These are phyloP conservation scores for Coemansia sp. DNA, from an alignment of 192 early-diverging fungal genomes.

Conservation along the genomic window DNA sequence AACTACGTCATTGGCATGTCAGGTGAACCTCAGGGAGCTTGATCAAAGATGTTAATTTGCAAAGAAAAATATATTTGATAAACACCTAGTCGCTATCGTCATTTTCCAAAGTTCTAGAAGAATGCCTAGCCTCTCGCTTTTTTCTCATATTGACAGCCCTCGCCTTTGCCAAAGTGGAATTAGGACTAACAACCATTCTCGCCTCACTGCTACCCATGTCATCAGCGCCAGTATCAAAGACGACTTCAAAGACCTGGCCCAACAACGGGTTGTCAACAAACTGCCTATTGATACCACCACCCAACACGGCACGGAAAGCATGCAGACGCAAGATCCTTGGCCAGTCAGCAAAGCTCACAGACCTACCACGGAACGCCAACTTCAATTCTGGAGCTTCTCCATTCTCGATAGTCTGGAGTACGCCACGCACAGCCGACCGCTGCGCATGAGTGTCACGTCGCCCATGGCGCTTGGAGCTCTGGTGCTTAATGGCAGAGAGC, in stretches of 20 bases:
- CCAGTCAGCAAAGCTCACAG: constrained; percentile 64
- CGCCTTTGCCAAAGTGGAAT: constrained; percentile 40
- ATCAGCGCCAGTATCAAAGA: constrained; percentile 15
- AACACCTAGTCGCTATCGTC: constrained; percentile 4
- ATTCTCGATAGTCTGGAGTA: constrained; percentile 63
- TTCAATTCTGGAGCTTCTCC: constrained; percentile 58
- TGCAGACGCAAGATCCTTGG: constrained; percentile 45
- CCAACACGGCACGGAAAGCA: constrained; percentile 33
- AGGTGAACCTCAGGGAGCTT: too few relatives aligned
- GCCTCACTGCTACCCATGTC: constrained; percentile 6
- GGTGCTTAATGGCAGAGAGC: constrained; percentile 59
- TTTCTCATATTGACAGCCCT: constrained; percentile 24
- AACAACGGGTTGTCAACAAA: constrained; percentile 55
- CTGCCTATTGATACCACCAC: constrained; percentile 49
- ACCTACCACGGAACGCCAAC: constrained; percentile 55
- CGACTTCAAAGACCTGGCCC: constrained; percentile 55
- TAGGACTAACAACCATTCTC: constrained; percentile 31
- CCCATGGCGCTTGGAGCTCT: constrained; percentile 60
- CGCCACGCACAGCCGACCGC: constrained; percentile 67
- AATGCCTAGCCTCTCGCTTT: constrained; percentile 10
- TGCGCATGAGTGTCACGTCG: constrained; percentile 63
- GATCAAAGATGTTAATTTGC: not conserved
- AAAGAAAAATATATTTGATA: not conserved
- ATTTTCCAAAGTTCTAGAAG: not conserved
- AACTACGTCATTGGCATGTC: too few relatives aligned